Percentiles rank a stretch among this genome's conserved stretches.
phyloP scores from a whole-genome alignment of 306 rosid species.

The Citrullus colocynthis region DNA sequence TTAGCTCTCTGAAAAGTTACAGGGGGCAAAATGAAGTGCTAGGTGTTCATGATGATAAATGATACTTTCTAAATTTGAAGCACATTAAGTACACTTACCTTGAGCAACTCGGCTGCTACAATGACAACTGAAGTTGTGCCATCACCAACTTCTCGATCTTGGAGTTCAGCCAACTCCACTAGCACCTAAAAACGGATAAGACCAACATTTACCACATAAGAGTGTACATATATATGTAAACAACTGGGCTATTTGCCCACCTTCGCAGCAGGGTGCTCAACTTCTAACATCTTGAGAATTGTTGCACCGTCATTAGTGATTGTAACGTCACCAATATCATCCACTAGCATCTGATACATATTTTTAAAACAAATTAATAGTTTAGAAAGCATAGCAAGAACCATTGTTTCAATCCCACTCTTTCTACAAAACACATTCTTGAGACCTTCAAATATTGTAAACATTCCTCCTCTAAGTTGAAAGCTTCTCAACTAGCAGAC shows the following conservation, averaged over 20 bases:
- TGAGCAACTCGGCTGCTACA: conserved; percentile 87
- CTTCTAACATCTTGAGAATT: conserved; percentile 91
- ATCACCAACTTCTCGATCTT: conserved; percentile 93
- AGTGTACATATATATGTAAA: background rate
- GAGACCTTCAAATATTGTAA: background rate
- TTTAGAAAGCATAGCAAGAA: background rate
- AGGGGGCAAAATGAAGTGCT: background rate
- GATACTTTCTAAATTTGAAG: background rate
- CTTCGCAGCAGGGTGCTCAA: conserved; percentile 99
- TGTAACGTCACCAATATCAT: conserved; percentile 88
- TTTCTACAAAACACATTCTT: background rate
- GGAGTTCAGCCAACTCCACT: conserved; percentile 93
- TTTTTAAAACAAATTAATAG: background rate
- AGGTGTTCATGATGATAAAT: background rate
- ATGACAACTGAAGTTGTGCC: conserved; percentile 96
- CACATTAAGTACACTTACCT: conserved; percentile 24
- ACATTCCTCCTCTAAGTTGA: background rate
- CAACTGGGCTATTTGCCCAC: conserved; percentile 17
- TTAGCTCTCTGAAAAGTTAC: conserved; percentile 63
- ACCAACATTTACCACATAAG: background rate
- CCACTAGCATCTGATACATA: conserved; percentile 75
- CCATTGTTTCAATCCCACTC: background rate
- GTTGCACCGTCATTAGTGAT: conserved; percentile 96
- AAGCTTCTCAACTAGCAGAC: background rate
- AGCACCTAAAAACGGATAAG: conserved; percentile 40